Conservation (phyloP, 1,284 basidiomycete species). For the Cronartium quercuum region DNA sequence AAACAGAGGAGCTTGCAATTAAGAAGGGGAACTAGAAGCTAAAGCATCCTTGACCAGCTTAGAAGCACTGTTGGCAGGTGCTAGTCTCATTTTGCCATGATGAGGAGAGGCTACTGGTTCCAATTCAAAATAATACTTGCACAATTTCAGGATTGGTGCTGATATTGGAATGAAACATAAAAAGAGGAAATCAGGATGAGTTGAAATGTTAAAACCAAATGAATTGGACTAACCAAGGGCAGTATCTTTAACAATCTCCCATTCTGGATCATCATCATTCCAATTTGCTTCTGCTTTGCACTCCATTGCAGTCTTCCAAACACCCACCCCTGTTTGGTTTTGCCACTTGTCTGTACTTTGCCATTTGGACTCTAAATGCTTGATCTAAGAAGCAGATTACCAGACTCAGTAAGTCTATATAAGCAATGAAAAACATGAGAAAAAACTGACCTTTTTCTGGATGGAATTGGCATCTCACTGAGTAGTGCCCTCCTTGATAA, state of each 20-base stretch:
- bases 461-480: background rate
- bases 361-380: background rate
- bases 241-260: background rate
- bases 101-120: background rate
- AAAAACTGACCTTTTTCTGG: background rate
- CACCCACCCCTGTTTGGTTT: background rate
- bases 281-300: background rate
- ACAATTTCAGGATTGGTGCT: background rate
- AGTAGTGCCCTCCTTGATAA: background rate
- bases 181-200: background rate
- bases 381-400: background rate
- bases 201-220: background rate
- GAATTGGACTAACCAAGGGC: background rate
- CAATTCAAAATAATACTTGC: background rate
- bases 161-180: background rate
- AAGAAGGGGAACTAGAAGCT: no score
- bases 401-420: background rate
- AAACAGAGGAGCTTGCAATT: no score
- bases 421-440: background rate
- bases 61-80: background rate
- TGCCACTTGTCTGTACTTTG: background rate
- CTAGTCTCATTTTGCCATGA: background rate
- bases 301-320: background rate
- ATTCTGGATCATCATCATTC: background rate
- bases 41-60: no score